Evolutionary conservation across 345 rosid species (phyloP), one percentile per base, ranked within the genome.

Genomic region (Eucalyptus curtisii): DNA sequence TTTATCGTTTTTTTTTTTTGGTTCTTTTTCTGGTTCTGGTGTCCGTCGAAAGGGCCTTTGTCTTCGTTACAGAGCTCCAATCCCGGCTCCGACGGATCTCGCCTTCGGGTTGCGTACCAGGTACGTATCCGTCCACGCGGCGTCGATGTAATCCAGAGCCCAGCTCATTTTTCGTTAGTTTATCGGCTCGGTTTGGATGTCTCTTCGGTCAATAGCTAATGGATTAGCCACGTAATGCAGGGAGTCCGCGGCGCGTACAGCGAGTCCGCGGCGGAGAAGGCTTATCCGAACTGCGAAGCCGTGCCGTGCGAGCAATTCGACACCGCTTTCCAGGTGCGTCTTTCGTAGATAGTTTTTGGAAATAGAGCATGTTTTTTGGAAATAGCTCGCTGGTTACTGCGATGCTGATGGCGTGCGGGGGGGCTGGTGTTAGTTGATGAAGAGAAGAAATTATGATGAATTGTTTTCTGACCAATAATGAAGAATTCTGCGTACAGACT

Each of bases 301-400:
- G 99, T 98, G 90, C 99, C 99, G 1, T 98, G 99, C 85, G 98
- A 96, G 90, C 97, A 98, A 91, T 98, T 98, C 86, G 99, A 98
- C n/a, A 91, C 96, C 20, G 99, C 98, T 30, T 98, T 98, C 90
- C 94, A 96, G 91, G 99, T 97, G 59, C 92, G n/a, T 87, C 76
- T 66, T 87, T 89, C 6, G n/a, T 8, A 45, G 12, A 40, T 5
- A 88, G 68, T 87, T 42, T 84, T n/a, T 86, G 24, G 57, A 33
- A 37, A 86, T 86, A 17, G 30, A 76, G 30, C 31, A 42, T 3
- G 49, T 7, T 52, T 20, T 52, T 20, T 52, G 57, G 24, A 44
- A 10, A 44, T 76, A 10, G 84, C 84, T 40, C 30, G 84, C 84
- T 4, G 84, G 47, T 76, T 40, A 20, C 47, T 20, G 84, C 84